Base-by-base conservation (phyloP, 768 basidiomycete species). In the Mycena olivaceomarginata region DNA sequence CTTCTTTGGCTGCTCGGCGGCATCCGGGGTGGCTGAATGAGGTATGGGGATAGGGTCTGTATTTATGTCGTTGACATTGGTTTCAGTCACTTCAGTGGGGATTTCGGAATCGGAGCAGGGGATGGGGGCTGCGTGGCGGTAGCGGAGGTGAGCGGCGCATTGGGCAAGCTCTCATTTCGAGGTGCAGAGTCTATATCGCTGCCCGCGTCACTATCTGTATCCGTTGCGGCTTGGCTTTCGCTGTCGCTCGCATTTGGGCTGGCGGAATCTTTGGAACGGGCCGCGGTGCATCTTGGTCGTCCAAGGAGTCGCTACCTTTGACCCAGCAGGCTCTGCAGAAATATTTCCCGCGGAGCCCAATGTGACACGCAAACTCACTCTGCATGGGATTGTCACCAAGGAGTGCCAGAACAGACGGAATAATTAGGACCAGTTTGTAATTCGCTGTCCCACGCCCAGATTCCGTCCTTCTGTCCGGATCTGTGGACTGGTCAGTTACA, bases 271-370 rank as follows among this genome's bases (percentile, higher is more conserved):
- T 60, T 37, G 12, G 2, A 10, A 41, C 16, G 13, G 18, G 60
- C 18, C 20, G 15, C 22, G 11, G n/a, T 16, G 2, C 64, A 12
- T 72, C 71, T n/a, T 48, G 18, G 41, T 73, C 67, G 65, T 78
- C 76, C 40, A 53, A 1, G 11, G 10, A 20, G 8, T 63, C 60
- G 20, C 60, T 70, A 5, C 85, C 85, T 72, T 84, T 79, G 0
- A 86, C 88, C 74, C 80, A 77, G 71, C 90, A 91, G 0, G 75
- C 77, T 3, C 86, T 83, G 73, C 90, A 91, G 76, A 89, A 88
- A 46, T 80, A 82, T 25, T 86, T 87, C 0, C 84, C 87, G 0
- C 67, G 76, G 7, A 87, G 65, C 31, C 31, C 31, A 3, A 31
- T 31, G 31, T 31, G 31, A 3, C 31, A 31, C 31, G 31, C 31